Conservation (phyloP, 176 grass and related monocot species). For the Panicum miliaceum region DNA sequence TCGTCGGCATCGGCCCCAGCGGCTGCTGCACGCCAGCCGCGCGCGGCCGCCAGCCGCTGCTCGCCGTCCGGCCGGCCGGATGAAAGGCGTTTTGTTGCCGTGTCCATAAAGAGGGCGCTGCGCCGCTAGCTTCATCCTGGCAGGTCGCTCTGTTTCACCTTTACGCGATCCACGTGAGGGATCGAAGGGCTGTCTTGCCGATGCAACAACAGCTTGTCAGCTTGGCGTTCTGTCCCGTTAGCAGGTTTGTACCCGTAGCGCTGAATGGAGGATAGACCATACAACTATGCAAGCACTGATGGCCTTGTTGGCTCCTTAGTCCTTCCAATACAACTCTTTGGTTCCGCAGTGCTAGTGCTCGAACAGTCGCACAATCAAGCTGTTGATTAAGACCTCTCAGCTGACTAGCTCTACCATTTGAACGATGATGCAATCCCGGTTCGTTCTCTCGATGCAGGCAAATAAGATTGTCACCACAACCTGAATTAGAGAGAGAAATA, state of each 20-base stretch:
- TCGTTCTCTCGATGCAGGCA: no score
- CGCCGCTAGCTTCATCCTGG: not conserved
- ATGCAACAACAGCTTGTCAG: slow-evolving; percentile 4
- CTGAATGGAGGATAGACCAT: not conserved
- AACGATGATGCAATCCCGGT: not conserved
- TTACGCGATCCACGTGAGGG: slow-evolving; percentile 37
- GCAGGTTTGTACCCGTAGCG: not conserved
- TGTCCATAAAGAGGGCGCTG: slow-evolving; percentile 38
- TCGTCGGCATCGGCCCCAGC: not conserved
- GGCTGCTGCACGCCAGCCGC: not conserved
- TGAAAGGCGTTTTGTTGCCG: slow-evolving; percentile 30
- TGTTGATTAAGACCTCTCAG: not conserved
- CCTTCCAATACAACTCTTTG: not conserved
- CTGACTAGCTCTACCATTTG: not conserved
- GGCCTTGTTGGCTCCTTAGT: not conserved
- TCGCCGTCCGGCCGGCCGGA: not conserved
- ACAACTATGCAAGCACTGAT: not conserved
- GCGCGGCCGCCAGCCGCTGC: not conserved
- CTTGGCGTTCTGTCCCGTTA: slow-evolving; percentile 10
- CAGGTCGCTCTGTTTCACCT: slow-evolving; percentile 39
- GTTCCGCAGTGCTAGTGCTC: not conserved
- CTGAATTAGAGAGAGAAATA: no score
- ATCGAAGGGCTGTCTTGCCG: not conserved
- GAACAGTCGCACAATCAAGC: not conserved
- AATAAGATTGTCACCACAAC: no score